Percentiles rank a stretch among this genome's conserved stretches.
Conservation (phyloP, 768 basidiomycete genomes). For the Rickenella mellea region DNA sequence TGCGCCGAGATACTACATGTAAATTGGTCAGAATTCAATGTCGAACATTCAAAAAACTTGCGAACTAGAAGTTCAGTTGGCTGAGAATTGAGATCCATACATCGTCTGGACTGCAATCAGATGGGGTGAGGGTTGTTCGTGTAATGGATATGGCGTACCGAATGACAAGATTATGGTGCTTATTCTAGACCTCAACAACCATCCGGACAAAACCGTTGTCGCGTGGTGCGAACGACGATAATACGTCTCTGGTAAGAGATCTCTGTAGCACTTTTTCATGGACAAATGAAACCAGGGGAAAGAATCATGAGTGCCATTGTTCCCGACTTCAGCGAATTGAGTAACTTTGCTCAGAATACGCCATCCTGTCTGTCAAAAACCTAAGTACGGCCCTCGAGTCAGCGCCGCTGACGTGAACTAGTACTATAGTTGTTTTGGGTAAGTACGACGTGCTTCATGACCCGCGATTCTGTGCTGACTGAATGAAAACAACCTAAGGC, state of each 20-base stretch:
- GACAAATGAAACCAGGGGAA: too few relatives aligned
- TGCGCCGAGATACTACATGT: constrained; percentile 14
- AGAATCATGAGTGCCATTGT: neutral
- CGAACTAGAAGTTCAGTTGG: constrained; percentile 24
- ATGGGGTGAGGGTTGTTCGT: neutral
- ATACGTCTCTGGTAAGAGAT: constrained; percentile 9
- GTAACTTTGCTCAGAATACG: neutral
- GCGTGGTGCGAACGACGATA: constrained; percentile 1
- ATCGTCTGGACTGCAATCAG: constrained; percentile 29
- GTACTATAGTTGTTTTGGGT: too few relatives aligned
- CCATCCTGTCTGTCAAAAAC: neutral
- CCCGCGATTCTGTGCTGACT: too few relatives aligned
- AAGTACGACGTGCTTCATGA: too few relatives aligned
- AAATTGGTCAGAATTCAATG: neutral
- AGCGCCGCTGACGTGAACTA: too few relatives aligned
- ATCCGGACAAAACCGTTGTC: constrained; percentile 25
- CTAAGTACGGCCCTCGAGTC: too few relatives aligned
- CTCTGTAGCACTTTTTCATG: constrained; percentile 20
- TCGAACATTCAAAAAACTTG: neutral
- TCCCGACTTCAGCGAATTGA: neutral
- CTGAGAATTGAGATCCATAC: constrained; percentile 35
- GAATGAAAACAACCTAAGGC: constrained; percentile 54
- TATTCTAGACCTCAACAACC: constrained; percentile 23
- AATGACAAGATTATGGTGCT: constrained; percentile 28
- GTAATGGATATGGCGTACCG: constrained; percentile 10